A percentile compares a stretch with the other conserved stretches of the same genome.
Conservation (phyloP, 1,284 basidiomycete genomes). For the Puccinia triticina region DNA sequence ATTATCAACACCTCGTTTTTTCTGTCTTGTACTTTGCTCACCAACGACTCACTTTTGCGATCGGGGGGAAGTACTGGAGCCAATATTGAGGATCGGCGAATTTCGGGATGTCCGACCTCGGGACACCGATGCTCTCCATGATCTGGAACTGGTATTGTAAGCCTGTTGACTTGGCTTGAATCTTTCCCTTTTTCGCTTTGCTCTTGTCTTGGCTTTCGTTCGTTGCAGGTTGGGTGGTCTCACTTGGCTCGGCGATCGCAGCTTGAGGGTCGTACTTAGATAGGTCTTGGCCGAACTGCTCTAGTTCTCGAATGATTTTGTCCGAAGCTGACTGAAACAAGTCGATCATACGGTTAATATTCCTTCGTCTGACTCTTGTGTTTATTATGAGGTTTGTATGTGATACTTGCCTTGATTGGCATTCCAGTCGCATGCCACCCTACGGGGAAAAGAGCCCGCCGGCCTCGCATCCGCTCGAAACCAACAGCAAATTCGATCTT, state of each 20-base stretch:
- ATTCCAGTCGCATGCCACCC: conserved; percentile 97
- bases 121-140: conserved; percentile 76
- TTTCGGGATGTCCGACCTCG: conserved; percentile 85
- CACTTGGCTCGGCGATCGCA: conserved; percentile 13
- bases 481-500: conserved; percentile 98
- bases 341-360: background rate
- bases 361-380: background rate
- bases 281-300: conserved; percentile 90
- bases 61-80: conserved; percentile 94
- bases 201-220: conserved; percentile 56
- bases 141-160: conserved; percentile 99
- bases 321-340: conserved; percentile 72
- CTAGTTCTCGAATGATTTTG: conserved; percentile 96
- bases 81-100: conserved; percentile 93
- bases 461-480: conserved; percentile 92
- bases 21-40: background rate
- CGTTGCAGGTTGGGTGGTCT: conserved; percentile 52
- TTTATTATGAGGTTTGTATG: background rate
- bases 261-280: conserved; percentile 63
- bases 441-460: conserved; percentile 90
- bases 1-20: background rate
- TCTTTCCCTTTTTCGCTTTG: conserved; percentile 96
- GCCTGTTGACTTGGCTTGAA: conserved; percentile 89
- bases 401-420: conserved; percentile 85
- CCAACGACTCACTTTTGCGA: conserved; percentile 70